A percentile compares a stretch with the other conserved stretches of the same genome.
phyloP scores from a whole-genome alignment of 2,329 filamentous ascomycete species.

The Phoma sp. region DNA sequence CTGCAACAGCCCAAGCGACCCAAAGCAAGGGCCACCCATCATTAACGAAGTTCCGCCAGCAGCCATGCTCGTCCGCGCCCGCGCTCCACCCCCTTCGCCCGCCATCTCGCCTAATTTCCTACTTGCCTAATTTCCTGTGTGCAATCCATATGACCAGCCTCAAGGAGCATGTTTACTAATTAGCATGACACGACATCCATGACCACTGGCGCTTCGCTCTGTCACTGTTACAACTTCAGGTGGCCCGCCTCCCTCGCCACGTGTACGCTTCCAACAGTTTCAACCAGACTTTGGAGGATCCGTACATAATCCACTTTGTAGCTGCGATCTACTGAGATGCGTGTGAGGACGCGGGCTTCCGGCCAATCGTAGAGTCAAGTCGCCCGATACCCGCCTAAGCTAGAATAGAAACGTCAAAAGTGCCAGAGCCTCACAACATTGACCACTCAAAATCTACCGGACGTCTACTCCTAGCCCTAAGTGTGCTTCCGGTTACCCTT shows the following conservation, averaged over 20 bases:
- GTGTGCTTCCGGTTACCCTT: neutral
- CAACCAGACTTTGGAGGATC: neutral
- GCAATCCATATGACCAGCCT: neutral
- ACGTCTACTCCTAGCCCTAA: neutral
- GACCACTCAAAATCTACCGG: slow-evolving; percentile 2
- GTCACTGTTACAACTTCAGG: neutral
- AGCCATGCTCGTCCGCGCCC: slow-evolving; percentile 4
- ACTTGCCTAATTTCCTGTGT: slow-evolving; percentile 1
- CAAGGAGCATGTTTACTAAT: neutral
- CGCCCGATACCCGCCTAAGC: neutral
- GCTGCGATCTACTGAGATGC: neutral
- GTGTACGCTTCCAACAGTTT: neutral
- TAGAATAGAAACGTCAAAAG: neutral
- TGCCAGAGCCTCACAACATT: slow-evolving; percentile 5
- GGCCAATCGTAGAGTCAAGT: neutral
- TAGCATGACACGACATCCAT: neutral
- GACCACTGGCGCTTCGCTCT: neutral
- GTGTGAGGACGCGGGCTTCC: neutral
- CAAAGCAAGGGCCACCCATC: neutral
- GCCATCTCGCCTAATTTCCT: slow-evolving; percentile 12
- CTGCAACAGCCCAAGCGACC: neutral
- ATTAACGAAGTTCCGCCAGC: slow-evolving; percentile 3
- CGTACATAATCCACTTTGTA: neutral
- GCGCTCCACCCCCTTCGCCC: slow-evolving; percentile 19
- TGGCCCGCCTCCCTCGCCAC: neutral